These are phyloP conservation scores for Cerrena zonata DNA, from an alignment of 1,284 basidiomycete species.

Conservation along the genomic window DNA sequence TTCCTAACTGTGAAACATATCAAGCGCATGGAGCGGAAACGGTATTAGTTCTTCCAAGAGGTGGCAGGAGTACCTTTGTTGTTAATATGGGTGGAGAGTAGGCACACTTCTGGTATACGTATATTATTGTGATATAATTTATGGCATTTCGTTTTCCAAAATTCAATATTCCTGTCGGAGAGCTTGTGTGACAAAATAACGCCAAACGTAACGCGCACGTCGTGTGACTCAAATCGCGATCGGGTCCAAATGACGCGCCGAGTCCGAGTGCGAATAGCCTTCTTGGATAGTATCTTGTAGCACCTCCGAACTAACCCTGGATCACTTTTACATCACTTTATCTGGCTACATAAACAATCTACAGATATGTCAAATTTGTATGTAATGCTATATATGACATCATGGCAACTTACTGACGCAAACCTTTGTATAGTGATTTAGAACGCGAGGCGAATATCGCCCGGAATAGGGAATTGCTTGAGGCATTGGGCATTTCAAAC, in stretches of 20 bases:
- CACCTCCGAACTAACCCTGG: too few species aligned
- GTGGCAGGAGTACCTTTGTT: conserved; percentile 74
- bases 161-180: background rate
- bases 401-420: background rate
- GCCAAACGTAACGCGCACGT: conserved; percentile 6
- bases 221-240: conserved; percentile 1
- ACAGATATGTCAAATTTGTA: conserved; percentile 14
- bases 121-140: conserved; percentile 3
- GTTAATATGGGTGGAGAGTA: conserved; percentile 52
- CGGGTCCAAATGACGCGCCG: background rate
- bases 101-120: background rate
- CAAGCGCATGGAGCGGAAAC: conserved; percentile 74
- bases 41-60: conserved; percentile 67
- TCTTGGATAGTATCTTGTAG: too few species aligned
- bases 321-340: too few species aligned
- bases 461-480: conserved; percentile 66
- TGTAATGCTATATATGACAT: background rate
- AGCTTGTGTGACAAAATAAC: conserved; percentile 1
- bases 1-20: conserved; percentile 66
- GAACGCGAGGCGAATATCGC: conserved; percentile 76
- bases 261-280: too few species aligned
- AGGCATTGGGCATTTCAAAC: conserved; percentile 55
- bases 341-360: background rate
- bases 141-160: conserved; percentile 1
- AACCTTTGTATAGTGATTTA: conserved; percentile 46